Conservation (phyloP, 1,284 basidiomycete species). For the Irpex sp. region DNA sequence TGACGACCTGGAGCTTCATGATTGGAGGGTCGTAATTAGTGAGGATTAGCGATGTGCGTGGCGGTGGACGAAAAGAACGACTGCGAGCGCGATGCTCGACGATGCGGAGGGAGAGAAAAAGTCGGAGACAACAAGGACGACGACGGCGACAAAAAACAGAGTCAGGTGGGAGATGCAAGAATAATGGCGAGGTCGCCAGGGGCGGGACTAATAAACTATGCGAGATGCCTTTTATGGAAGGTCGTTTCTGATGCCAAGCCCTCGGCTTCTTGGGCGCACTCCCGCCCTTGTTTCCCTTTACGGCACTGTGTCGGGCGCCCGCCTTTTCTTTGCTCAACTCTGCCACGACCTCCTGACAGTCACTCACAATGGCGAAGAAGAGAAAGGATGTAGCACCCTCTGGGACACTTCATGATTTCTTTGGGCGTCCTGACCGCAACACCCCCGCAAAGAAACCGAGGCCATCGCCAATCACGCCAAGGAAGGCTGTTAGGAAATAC, state of each 20-base stretch:
- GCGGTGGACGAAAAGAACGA: conserved; percentile 12
- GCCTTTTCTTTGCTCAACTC: background rate
- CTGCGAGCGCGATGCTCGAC: conserved; percentile 12
- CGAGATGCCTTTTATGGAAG: conserved; percentile 6
- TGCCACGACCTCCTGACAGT: background rate
- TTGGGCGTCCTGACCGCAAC: conserved; percentile 26
- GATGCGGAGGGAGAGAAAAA: conserved; percentile 1
- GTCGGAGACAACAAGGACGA: conserved; percentile 10
- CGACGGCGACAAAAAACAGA: conserved; percentile 7
- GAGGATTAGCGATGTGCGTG: background rate
- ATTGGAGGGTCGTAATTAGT: conserved; percentile 28
- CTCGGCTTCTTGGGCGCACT: background rate
- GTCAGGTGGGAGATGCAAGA: background rate
- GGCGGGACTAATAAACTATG: conserved; percentile 8
- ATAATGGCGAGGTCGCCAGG: background rate
- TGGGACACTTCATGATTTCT: conserved; percentile 50
- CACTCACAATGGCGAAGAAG: conserved; percentile 33
- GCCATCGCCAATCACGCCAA: conserved; percentile 17
- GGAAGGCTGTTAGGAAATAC: conserved; percentile 13
- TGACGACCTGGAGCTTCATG: conserved; percentile 42
- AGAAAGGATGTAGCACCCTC: conserved; percentile 34
- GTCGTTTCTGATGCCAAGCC: background rate
- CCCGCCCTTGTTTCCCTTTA: background rate
- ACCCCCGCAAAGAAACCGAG: conserved; percentile 12
- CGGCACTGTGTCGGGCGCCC: background rate